Percentiles rank a stretch among this genome's conserved stretches.
Conservation (phyloP, 2,329 filamentous ascomycete genomes). For the Cordyceps pruinosa region DNA sequence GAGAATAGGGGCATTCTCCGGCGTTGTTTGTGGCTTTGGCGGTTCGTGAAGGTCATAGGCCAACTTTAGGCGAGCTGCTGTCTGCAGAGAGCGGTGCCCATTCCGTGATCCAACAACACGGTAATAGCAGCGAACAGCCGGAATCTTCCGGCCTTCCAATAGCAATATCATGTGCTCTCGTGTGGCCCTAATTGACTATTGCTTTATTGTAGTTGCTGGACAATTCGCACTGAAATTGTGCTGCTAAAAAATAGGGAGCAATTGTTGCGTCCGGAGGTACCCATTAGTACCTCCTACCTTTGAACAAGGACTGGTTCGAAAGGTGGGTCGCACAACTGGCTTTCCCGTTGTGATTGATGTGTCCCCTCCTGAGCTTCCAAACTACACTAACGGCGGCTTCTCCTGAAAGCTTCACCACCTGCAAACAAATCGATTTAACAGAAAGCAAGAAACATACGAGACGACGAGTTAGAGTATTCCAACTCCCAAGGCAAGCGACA, state of each 20-base stretch:
- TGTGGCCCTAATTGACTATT: not conserved
- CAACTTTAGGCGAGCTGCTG: conserved; percentile 27
- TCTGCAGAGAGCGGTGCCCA: not conserved
- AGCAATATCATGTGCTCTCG: not conserved
- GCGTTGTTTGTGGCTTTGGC: conserved; percentile 29
- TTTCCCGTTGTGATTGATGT: not conserved
- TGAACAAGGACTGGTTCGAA: conserved; percentile 3
- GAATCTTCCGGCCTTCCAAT: not conserved
- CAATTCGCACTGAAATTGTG: not conserved
- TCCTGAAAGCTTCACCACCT: not conserved
- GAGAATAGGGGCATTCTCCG: conserved; percentile 58
- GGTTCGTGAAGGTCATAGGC: conserved; percentile 63
- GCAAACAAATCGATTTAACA: not conserved
- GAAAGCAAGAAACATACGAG: not conserved
- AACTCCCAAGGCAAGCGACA: not conserved
- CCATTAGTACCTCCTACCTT: too few species aligned
- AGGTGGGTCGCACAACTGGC: conserved; percentile 7
- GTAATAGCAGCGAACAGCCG: not conserved
- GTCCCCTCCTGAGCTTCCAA: not conserved
- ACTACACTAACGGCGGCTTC: not conserved
- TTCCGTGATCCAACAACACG: not conserved
- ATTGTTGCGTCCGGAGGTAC: not conserved
- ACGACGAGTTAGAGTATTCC: not conserved
- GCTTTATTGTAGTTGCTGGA: not conserved
- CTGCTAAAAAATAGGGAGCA: not conserved